Evolutionary conservation across 768 basidiomycete genomes (phyloP), one percentile per base, ranked within the genome.

Genomic region (Chiua virens): DNA sequence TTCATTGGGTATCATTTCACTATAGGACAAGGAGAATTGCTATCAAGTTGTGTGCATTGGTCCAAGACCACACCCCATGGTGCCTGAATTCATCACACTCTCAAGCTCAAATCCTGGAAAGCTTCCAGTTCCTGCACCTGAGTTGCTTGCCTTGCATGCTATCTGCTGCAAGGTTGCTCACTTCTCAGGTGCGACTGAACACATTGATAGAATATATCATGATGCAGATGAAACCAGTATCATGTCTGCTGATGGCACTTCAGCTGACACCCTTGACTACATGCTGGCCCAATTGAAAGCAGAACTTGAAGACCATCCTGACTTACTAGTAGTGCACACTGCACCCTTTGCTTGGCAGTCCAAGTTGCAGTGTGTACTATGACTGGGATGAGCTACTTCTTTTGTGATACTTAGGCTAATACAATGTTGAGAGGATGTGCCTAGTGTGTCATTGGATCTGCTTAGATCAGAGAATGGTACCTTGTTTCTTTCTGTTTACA

Each of bases 151-250:
- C 17, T n/a, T 63, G 23, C 61, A 66, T 43, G 57, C 63, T 8
- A 53, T 56, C 37, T 65, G 61, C 47, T 55, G 47, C 34, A 57
- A 64, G 47, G 63, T 66, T 25, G 59, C 61, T n/a, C 56, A 65
- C 38, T 37, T 66, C 6, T 63, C 65, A 10, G 64, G 59, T 36
- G 54, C 63, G 0, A 43, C 42, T 17, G 49, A 64, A 20, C 47
- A 58, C 30, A 61, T 61, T 4, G 62, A 63, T 14, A 10, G 38
- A n/a, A 15, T 54, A 20, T 39, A 40, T 38, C 27, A 32, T 4
- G 56, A 57, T 39, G 56, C 42, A 35, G 46, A 57, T 7, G 8
- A 49, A 11, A 21, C 5, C 3, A 32, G 5, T 20, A 8, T 36
- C 13, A 17, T 45, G 21, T 28, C 34, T 0, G 2, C n/a, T 17